Base-by-base conservation (phyloP, 2,329 filamentous ascomycete species). In the Lachnellula cervina region DNA sequence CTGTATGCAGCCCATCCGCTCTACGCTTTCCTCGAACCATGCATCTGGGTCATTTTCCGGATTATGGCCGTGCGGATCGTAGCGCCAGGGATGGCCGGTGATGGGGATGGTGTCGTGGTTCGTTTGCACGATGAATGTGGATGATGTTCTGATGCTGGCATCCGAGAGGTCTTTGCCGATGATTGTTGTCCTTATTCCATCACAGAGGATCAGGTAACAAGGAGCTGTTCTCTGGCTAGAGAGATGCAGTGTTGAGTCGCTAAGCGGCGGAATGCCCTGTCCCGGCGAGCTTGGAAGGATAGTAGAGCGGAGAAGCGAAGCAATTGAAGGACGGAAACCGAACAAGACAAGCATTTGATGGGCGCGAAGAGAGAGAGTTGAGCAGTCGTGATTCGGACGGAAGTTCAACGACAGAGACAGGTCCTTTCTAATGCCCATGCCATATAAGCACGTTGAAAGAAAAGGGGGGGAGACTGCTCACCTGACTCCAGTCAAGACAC, bases 201-300 rank as follows among this genome's bases (percentile, higher is more conserved):
- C 74, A 59, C 79, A 78, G 59, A 84, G 76, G 32, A 78, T 77
- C 2, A 85, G 62, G 62, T 85, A 86, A 38, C 79, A 81, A 2
- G 80, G 79, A 16, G 81, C 78, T 0, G 77, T 78, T 1, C 69
- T 72, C 2, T 71, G 65, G 0, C 58, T 57, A 2, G 74, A 69
- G 1, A 82, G 62, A 1, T 49, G 57, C 5, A 57, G 53, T 2
- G 63, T 59, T 9, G 68, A 58, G 11, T 56, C 51, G 35, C 52
- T 57, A 19, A 59, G 47, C n/a, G 34, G 54, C 17, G 28, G 56
- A 38, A 19, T 55, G 9, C 14, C 59, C 47, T 58, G 48, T 35
- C 34, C 16, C 19, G 21, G 8, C 7, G 28, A 49, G 7, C 38
- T 19, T 25, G 69, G 59, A 19, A 69, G 59, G 16, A 61, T 43